A percentile compares a stretch with the other conserved stretches of the same genome.
phyloP scores from a whole-genome alignment of 2,329 filamentous ascomycete species.

The Fusarium stilboides region DNA sequence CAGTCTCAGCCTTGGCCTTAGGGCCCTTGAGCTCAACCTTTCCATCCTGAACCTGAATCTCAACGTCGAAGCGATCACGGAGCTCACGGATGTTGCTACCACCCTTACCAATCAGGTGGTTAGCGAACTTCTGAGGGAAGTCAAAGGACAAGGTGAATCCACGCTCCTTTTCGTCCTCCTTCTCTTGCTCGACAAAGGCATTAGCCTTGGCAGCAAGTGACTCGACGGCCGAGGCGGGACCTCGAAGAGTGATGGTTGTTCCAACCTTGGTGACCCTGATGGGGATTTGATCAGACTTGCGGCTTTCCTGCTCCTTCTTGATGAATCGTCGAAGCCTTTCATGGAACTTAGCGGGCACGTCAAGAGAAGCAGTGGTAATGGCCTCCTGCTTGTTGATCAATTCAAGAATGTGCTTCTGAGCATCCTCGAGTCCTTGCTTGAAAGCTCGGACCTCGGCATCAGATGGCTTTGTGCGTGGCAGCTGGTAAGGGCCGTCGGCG shows the following conservation, averaged over 20 bases:
- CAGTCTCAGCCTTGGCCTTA: constrained; percentile 91
- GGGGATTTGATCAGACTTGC: constrained; percentile 71
- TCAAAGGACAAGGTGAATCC: constrained; percentile 90
- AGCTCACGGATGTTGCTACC: constrained; percentile 77
- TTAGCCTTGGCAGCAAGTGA: constrained; percentile 80
- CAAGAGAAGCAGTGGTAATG: constrained; percentile 65
- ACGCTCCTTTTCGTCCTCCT: constrained; percentile 93
- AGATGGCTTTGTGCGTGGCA: constrained; percentile 69
- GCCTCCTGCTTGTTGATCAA: constrained; percentile 73
- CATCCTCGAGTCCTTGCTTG: constrained; percentile 69
- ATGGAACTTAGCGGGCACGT: constrained; percentile 75
- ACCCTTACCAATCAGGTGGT: constrained; percentile 81
- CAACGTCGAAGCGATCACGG: constrained; percentile 77
- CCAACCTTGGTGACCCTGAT: constrained; percentile 72
- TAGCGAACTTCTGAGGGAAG: constrained; percentile 95
- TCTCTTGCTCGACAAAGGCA: constrained; percentile 87
- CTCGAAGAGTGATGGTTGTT: constrained; percentile 79
- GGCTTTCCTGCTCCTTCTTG: constrained; percentile 73
- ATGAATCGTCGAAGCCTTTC: constrained; percentile 75
- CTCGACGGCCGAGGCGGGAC: constrained; percentile 80
- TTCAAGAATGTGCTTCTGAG: constrained; percentile 70
- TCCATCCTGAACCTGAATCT: constrained; percentile 92
- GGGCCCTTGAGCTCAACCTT: constrained; percentile 97
- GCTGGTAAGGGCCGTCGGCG: constrained; percentile 63
- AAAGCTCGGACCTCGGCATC: constrained; percentile 68